These are phyloP conservation scores for Amborella trichopoda DNA, from an alignment of 164 flowering plant genomes.

Conservation along the genomic window DNA sequence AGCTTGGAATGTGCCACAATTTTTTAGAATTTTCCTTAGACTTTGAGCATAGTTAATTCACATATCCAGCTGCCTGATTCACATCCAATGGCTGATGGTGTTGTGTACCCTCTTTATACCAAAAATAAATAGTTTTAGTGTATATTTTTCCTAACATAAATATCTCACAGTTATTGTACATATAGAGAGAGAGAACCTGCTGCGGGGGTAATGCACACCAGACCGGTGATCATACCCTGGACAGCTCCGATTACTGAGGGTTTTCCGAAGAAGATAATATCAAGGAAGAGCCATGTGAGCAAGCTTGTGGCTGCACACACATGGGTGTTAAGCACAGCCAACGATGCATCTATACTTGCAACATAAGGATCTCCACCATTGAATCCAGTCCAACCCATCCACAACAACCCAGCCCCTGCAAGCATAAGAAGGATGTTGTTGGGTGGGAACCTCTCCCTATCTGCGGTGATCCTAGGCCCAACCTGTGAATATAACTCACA, in stretches of 20 bases:
- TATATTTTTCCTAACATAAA: too few relatives aligned
- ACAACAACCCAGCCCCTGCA: conserved; percentile 20
- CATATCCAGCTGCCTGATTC: too few relatives aligned
- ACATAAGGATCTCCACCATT: conserved; percentile 22
- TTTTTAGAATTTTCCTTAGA: too few relatives aligned
- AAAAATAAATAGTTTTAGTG: too few relatives aligned
- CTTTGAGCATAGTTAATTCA: too few relatives aligned
- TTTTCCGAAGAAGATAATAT: conserved; percentile 20
- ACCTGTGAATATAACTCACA: too few relatives aligned
- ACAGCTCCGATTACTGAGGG: conserved; percentile 27
- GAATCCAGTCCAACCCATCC: conserved; percentile 27
- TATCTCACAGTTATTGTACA: too few relatives aligned
- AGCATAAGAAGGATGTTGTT: conserved; percentile 22
- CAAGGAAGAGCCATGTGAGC: conserved; percentile 20
- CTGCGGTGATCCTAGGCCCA: conserved; percentile 18
- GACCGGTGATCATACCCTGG: conserved; percentile 27
- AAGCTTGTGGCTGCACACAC: conserved; percentile 22
- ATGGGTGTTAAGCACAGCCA: conserved; percentile 19
- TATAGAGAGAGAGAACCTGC: conserved; percentile 12
- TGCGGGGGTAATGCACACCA: conserved; percentile 24
- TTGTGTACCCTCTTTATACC: too few relatives aligned
- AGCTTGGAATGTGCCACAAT: too few relatives aligned
- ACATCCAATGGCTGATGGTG: too few relatives aligned
- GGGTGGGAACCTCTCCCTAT: conserved; percentile 20
- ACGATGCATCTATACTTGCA: conserved; percentile 15